These are phyloP conservation scores for Ophiostoma novo-ulmi DNA, from an alignment of 2,329 filamentous ascomycete species.

Conservation along the genomic window DNA sequence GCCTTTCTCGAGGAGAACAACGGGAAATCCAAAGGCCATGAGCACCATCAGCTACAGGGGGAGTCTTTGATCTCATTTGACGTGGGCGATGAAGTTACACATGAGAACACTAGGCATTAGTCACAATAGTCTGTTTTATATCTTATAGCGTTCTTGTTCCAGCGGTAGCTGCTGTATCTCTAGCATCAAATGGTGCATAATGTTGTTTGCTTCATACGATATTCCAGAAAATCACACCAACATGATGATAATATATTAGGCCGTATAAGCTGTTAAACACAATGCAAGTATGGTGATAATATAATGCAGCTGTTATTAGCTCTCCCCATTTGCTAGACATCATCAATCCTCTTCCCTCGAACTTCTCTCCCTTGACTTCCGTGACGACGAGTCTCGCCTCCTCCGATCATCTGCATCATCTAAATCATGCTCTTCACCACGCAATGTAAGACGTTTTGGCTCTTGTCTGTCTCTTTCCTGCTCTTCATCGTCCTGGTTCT, in stretches of 20 bases:
- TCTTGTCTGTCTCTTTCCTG: not conserved
- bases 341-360: not conserved
- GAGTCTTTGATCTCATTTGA: slow-evolving; percentile 12
- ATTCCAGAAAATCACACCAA: no score
- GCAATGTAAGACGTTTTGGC: slow-evolving; percentile 16
- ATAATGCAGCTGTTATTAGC: not conserved
- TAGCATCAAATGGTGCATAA: not conserved
- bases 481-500: slow-evolving; percentile 6
- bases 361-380: slow-evolving; percentile 15
- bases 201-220: not conserved
- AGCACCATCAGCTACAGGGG: not conserved
- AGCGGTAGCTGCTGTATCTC: not conserved
- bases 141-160: not conserved
- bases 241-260: not conserved
- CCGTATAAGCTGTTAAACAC: not conserved
- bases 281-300: not conserved
- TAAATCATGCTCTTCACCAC: slow-evolving; percentile 13
- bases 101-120: not conserved
- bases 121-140: not conserved
- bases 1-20: slow-evolving; percentile 17
- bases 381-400: slow-evolving; percentile 16
- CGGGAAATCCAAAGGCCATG: not conserved
- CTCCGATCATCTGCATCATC: slow-evolving; percentile 7
- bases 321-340: not conserved
- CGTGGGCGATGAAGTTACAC: not conserved